A percentile compares a stretch with the other conserved stretches of the same genome.
Conservation (phyloP, 768 basidiomycete species). For the Leccinum arenicola region DNA sequence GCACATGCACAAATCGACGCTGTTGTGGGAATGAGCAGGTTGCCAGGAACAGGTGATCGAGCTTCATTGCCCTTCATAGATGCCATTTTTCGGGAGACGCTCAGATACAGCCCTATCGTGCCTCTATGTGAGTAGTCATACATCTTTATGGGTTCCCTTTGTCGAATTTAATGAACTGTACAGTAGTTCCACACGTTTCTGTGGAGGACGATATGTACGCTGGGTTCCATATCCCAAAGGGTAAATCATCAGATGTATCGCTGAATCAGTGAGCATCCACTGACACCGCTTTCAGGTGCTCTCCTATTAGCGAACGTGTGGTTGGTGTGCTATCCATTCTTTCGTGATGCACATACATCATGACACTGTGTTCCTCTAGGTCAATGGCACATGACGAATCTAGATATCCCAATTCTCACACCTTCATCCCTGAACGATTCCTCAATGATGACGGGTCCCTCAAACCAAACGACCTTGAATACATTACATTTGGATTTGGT, state of each 20-base stretch:
- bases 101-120: not conserved
- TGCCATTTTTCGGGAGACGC: not conserved
- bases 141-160: not conserved
- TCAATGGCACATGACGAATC: not conserved
- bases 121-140: not conserved
- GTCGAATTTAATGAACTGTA: not conserved
- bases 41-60: not conserved
- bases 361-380: not conserved
- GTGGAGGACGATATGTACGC: not conserved
- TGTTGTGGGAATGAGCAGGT: not conserved
- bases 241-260: not conserved
- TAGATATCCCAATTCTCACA: not conserved
- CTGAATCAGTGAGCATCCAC: too few species aligned
- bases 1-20: not conserved
- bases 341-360: not conserved
- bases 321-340: not conserved
- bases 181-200: not conserved
- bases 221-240: not conserved
- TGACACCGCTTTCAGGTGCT: too few species aligned
- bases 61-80: not conserved
- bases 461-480: not conserved
- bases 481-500: not conserved
- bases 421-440: not conserved
- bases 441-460: not conserved
- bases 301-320: not conserved